These are phyloP conservation scores for Peterozyma xylosa DNA, from an alignment of 805 yeast species.

Conservation along the genomic window DNA sequence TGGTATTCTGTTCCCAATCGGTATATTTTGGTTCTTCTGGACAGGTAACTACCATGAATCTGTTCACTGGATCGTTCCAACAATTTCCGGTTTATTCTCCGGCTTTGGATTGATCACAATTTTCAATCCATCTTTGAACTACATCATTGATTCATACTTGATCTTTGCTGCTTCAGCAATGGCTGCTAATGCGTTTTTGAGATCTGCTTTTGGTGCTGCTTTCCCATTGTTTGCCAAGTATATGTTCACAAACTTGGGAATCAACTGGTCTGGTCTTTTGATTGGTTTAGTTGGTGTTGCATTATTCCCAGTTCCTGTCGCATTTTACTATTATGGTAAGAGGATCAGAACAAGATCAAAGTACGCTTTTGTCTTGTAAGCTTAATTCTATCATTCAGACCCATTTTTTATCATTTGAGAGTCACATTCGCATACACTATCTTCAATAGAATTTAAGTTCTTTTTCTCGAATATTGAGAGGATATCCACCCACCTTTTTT, in stretches of 20 bases:
- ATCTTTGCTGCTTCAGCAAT: conserved; percentile 55
- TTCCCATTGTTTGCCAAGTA: conserved; percentile 54
- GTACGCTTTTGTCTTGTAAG: conserved; percentile 7
- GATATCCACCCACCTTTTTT: too few species aligned
- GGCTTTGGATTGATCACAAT: conserved; percentile 47
- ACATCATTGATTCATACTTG: conserved; percentile 54
- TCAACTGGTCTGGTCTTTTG: conserved; percentile 48
- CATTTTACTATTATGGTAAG: conserved; percentile 44
- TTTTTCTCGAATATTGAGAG: too few species aligned
- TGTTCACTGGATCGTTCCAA: conserved; percentile 57
- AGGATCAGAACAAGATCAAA: conserved; percentile 19
- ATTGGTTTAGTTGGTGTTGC: conserved; percentile 44
- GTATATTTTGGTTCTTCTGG: conserved; percentile 86
- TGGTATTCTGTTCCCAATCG: conserved; percentile 63
- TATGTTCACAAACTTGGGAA: conserved; percentile 42
- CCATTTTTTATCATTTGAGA: too few species aligned
- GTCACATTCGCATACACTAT: too few species aligned
- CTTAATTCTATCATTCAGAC: too few species aligned
- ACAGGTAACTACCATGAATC: conserved; percentile 64
- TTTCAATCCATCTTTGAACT: conserved; percentile 54
- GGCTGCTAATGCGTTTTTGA: conserved; percentile 54
- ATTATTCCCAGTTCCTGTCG: conserved; percentile 49
- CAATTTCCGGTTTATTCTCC: conserved; percentile 19
- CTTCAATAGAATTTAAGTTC: too few species aligned
- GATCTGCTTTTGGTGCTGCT: conserved; percentile 53